Base-by-base conservation (phyloP, 805 yeast genomes). In the Suhomyces kilbournensis region DNA sequence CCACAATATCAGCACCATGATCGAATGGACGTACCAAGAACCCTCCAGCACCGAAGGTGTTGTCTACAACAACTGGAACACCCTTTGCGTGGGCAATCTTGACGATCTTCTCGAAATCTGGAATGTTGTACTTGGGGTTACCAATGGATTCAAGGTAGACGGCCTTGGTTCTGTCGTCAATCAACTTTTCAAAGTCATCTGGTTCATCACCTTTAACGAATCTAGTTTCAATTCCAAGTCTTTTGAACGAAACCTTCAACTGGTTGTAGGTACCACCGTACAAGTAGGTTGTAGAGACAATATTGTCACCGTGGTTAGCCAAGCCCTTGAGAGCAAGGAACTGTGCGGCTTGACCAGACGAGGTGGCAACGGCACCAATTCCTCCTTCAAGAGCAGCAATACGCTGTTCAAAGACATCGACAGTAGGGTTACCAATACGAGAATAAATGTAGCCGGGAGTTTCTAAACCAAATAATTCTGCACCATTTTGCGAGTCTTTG, bases 281-380 rank as follows among this genome's bases (percentile, higher is more conserved):
- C 56, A 93, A 77, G 76, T 68, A 90, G 6, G 96, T 82, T 22
- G 97, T 86, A 28, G 97, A 85, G 51, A 93, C 82, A 60, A 93
- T 81, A 75, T 94, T 94, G 67, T 90, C 96, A 62, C 98, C 98
- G 51, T 82, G 70, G 60, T 87, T 90, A 38, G 97, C 96, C 60
- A 91, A 78, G 52, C 90, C 90, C 34, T 88, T 79, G 67, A 91
- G 77, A 19, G 97, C 96, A 53, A 88, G 67, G 59, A 90, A 83
- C 70, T 92, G 97, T 25, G 98, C 97, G 50, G 97, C 93, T 74
- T 92, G 97, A 56, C 99, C 99, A n/a, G 97, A 91, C 20, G 96
- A 71, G 23, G 87, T 86, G 6, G 97, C 96, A 51, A 93, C 73
- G 3, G 96, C 98, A 54, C 88, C 96, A 48, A 84, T 85, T 65